Conservation (phyloP, 2,329 filamentous ascomycete species). For the Botryosphaeria dothidea region DNA sequence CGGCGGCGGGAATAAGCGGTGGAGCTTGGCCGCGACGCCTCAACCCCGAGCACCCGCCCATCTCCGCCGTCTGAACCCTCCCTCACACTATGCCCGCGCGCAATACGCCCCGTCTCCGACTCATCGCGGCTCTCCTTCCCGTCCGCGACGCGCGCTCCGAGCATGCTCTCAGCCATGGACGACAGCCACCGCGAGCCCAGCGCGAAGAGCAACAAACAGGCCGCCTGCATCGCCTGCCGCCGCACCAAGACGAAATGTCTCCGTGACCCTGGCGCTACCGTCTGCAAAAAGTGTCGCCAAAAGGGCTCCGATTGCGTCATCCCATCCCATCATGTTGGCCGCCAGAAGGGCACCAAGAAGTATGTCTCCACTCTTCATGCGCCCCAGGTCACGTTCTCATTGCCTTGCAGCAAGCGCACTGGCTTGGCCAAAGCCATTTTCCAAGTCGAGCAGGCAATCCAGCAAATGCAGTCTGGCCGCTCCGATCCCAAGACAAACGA, state of each 20-base stretch:
- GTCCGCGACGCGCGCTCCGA: background rate
- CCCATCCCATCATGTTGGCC: slow-evolving; percentile 67
- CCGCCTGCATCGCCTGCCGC: slow-evolving; percentile 65
- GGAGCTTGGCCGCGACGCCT: background rate
- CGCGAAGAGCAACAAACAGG: slow-evolving; percentile 34
- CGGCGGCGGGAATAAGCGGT: background rate
- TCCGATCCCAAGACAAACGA: slow-evolving; percentile 2
- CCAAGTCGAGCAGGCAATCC: slow-evolving; percentile 68
- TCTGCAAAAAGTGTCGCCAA: slow-evolving; percentile 64
- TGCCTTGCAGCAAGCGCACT: slow-evolving; percentile 63
- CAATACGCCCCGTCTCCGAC: background rate
- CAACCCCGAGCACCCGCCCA: background rate
- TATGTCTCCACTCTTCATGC: slow-evolving; percentile 37
- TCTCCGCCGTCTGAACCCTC: background rate
- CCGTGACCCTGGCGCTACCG: slow-evolving; percentile 51
- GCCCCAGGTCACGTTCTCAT: slow-evolving; percentile 20
- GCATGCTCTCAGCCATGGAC: background rate
- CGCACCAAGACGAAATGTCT: slow-evolving; percentile 70
- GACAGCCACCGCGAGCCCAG: background rate
- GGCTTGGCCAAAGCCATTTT: slow-evolving; percentile 73
- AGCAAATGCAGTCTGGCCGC: slow-evolving; percentile 13
- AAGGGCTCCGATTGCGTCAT: slow-evolving; percentile 64
- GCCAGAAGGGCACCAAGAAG: slow-evolving; percentile 79
- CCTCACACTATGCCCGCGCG: background rate
- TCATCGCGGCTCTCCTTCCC: background rate